Evolutionary conservation across 805 yeast species (phyloP).

Genomic region (Schwanniomyces sp.): DNA sequence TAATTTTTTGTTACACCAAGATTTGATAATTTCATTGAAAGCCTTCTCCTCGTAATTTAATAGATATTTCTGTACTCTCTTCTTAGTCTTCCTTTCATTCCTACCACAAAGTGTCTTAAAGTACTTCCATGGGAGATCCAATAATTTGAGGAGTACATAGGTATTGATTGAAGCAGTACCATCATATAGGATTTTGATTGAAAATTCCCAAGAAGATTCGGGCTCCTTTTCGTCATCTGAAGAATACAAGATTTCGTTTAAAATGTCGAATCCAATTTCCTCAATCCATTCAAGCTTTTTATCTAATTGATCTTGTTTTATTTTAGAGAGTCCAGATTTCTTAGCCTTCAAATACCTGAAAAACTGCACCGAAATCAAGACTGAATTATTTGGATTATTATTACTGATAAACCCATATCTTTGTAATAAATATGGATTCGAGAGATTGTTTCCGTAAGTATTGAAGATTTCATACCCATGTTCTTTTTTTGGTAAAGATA

Average conservation of each 20-base stretch:
- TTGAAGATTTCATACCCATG: slow-evolving; percentile 64
- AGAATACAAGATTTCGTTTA: slow-evolving; percentile 22
- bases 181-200: slow-evolving; percentile 34
- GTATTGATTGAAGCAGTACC: slow-evolving; percentile 50
- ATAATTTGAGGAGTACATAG: slow-evolving; percentile 31
- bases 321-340: slow-evolving; percentile 20
- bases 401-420: slow-evolving; percentile 77
- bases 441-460: slow-evolving; percentile 71
- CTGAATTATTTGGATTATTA: slow-evolving; percentile 46
- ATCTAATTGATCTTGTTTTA: slow-evolving; percentile 29
- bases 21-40: slow-evolving; percentile 12
- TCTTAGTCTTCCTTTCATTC: slow-evolving; percentile 20
- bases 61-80: slow-evolving; percentile 17
- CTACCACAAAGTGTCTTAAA: slow-evolving; percentile 21
- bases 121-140: slow-evolving; percentile 26
- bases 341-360: slow-evolving; percentile 25
- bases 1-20: slow-evolving; percentile 28
- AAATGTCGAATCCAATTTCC: slow-evolving; percentile 39
- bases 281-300: slow-evolving; percentile 51
- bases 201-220: slow-evolving; percentile 41
- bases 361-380: slow-evolving; percentile 57
- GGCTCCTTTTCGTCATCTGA: slow-evolving; percentile 12
- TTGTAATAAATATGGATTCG: slow-evolving; percentile 65
- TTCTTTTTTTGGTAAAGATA: slow-evolving; percentile 42
- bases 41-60: slow-evolving; percentile 10